A percentile compares a stretch with the other conserved stretches of the same genome.
These are phyloP conservation scores for Crithidia acanthocephali DNA, from an alignment of 208 protist species.

Conservation along the genomic window DNA sequence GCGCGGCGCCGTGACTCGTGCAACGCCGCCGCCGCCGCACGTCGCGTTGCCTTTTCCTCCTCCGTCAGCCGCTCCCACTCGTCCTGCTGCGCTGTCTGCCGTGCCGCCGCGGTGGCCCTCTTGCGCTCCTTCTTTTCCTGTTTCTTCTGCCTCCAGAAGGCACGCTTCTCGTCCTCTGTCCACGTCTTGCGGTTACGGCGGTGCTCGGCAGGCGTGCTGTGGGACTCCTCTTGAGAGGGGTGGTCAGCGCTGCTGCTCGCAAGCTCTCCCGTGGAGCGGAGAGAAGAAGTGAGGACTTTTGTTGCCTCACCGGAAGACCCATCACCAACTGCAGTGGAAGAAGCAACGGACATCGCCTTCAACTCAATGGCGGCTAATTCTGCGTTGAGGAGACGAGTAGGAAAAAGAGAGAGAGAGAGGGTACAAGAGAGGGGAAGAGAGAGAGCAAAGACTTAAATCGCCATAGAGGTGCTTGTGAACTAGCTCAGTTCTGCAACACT, in stretches of 20 bases:
- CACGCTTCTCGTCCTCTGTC: conserved; percentile 56
- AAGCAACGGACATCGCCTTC: too few species aligned
- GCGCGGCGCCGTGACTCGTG: conserved; percentile 59
- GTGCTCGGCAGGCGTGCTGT: conserved; percentile 5
- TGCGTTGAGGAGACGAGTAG: too few species aligned
- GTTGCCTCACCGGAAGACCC: too few species aligned
- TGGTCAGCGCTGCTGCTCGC: not conserved
- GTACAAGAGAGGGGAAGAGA: too few species aligned
- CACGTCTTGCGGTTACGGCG: conserved; percentile 55
- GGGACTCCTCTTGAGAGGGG: not conserved
- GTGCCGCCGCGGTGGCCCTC: conserved; percentile 32
- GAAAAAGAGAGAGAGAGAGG: too few species aligned
- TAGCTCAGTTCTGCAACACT: too few species aligned
- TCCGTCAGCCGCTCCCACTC: conserved; percentile 67
- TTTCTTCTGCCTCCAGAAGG: conserved; percentile 71
- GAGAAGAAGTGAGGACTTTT: not conserved
- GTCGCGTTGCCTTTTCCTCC: conserved; percentile 47
- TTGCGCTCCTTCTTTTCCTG: conserved; percentile 46
- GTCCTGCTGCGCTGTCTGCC: conserved; percentile 36
- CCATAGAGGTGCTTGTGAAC: too few species aligned
- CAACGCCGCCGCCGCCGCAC: conserved; percentile 38
- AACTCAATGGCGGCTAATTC: not conserved
- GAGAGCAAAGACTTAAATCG: too few species aligned
- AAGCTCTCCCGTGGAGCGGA: not conserved
- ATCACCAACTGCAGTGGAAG: too few species aligned